These are phyloP conservation scores for Babjeviella inositovora DNA, from an alignment of 805 yeast genomes.

Conservation along the genomic window DNA sequence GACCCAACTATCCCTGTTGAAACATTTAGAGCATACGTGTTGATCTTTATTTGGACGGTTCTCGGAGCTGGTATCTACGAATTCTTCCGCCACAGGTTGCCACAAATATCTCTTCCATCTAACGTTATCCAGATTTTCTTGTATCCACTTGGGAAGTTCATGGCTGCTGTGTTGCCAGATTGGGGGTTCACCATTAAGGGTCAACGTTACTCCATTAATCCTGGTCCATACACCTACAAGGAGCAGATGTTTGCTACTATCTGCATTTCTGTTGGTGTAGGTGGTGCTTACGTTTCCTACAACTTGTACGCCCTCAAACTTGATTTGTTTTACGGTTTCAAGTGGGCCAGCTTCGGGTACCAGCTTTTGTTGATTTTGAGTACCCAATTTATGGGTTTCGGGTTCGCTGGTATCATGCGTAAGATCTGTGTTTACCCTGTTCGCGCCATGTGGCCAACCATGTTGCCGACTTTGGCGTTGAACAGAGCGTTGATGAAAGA, in stretches of 20 bases:
- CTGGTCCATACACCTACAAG: constrained; percentile 26
- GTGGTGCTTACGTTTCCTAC: too few species aligned
- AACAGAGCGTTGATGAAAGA: constrained; percentile 19
- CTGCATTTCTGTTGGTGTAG: constrained; percentile 13
- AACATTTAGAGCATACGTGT: constrained; percentile 37
- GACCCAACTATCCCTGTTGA: constrained; percentile 31
- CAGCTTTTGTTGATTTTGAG: constrained; percentile 16
- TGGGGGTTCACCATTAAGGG: constrained; percentile 22
- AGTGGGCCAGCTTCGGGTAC: constrained; percentile 1
- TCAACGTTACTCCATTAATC: too few species aligned
- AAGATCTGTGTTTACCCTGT: constrained; percentile 16
- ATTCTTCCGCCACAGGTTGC: constrained; percentile 39
- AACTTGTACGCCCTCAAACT: constrained; percentile 7
- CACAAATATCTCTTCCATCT: constrained; percentile 24
- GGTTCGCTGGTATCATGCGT: constrained; percentile 25
- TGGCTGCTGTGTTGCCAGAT: constrained; percentile 20
- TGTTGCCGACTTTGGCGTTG: constrained; percentile 8
- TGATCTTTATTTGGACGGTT: constrained; percentile 32
- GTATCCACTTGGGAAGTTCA: constrained; percentile 24
- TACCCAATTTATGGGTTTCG: constrained; percentile 25
- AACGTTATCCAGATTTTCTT: constrained; percentile 27
- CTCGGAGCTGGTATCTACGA: constrained; percentile 39
- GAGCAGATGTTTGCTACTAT: constrained; percentile 24
- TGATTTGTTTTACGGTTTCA: constrained; percentile 4
- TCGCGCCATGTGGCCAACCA: constrained; percentile 13